Evolutionary conservation across 208 protist genomes (phyloP).

Genomic region (Naegleria lovaniensis): DNA sequence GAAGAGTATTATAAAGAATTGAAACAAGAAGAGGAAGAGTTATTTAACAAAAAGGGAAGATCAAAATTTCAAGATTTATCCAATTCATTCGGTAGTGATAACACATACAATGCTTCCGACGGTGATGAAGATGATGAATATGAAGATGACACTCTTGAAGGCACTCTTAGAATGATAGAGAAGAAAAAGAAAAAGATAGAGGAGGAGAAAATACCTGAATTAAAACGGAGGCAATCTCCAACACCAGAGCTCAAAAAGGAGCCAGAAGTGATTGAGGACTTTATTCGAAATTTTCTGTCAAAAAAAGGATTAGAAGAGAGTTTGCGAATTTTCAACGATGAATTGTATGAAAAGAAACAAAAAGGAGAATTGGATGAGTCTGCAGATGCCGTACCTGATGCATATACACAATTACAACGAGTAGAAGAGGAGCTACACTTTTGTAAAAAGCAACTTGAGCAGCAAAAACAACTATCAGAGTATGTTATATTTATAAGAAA

Average conservation of each 20-base stretch:
- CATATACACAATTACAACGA: conserved; percentile 69
- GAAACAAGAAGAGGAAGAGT: background rate
- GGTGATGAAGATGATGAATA: background rate
- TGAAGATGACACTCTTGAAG: background rate
- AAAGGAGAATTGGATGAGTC: conserved; percentile 27
- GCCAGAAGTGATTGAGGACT: conserved; percentile 83
- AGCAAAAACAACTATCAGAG: conserved; percentile 24
- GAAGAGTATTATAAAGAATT: background rate
- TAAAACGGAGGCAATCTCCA: background rate
- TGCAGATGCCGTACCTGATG: conserved; percentile 6
- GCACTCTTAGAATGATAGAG: background rate
- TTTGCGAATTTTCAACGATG: conserved; percentile 69
- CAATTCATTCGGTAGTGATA: background rate
- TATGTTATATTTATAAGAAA: too few species aligned
- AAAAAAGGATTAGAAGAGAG: conserved; percentile 66
- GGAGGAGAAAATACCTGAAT: background rate
- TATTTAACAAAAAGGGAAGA: background rate
- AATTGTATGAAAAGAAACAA: conserved; percentile 70
- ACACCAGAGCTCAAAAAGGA: conserved; percentile 64
- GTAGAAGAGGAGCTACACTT: conserved; percentile 56
- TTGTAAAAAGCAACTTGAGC: conserved; percentile 64
- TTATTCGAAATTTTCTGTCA: conserved; percentile 77
- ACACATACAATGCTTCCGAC: background rate
- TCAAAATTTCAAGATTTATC: background rate
- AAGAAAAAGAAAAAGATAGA: background rate